phyloP scores from a whole-genome alignment of 208 protist species.

The Leishmania major region DNA sequence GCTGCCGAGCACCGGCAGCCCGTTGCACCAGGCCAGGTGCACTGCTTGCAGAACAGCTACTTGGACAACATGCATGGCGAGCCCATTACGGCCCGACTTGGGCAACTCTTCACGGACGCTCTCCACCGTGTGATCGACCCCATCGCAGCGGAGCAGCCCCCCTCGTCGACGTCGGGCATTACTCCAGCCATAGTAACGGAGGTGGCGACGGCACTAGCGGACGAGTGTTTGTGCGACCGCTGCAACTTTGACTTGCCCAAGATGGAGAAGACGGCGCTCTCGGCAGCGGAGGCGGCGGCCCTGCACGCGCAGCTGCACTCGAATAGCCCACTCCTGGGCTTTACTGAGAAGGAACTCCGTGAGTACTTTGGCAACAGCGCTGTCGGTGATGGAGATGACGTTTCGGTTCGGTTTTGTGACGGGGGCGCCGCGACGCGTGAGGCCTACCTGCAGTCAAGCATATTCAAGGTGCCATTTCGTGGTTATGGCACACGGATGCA shows the following conservation, averaged over 20 bases:
- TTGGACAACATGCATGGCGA: constrained; percentile 58
- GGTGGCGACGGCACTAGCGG: constrained; percentile 39
- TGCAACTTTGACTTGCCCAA: constrained; percentile 38
- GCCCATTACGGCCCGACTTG: constrained; percentile 44
- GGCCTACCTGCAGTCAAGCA: constrained; percentile 44
- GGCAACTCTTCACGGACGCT: constrained; percentile 28
- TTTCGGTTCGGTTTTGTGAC: constrained; percentile 5
- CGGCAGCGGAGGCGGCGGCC: constrained; percentile 1
- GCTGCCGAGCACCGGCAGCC: constrained; percentile 25
- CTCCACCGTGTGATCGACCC: constrained; percentile 17
- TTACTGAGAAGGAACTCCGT: constrained; percentile 32
- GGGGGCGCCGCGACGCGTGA: constrained; percentile 25
- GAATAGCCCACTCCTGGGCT: constrained; percentile 37
- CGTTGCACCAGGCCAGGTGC: constrained; percentile 30
- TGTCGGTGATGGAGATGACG: background rate
- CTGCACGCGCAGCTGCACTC: constrained; percentile 34
- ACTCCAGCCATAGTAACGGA: constrained; percentile 11
- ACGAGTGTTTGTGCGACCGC: constrained; percentile 44
- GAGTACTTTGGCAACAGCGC: constrained; percentile 18
- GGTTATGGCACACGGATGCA: constrained; percentile 55
- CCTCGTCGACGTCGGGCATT: background rate
- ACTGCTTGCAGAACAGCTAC: constrained; percentile 64
- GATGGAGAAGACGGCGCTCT: constrained; percentile 14
- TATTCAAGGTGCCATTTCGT: constrained; percentile 26
- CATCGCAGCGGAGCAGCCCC: constrained; percentile 10